A percentile compares a stretch with the other conserved stretches of the same genome.
These are phyloP conservation scores for Sclerotinia spermophila DNA, from an alignment of 2,329 filamentous ascomycete species.

Conservation along the genomic window DNA sequence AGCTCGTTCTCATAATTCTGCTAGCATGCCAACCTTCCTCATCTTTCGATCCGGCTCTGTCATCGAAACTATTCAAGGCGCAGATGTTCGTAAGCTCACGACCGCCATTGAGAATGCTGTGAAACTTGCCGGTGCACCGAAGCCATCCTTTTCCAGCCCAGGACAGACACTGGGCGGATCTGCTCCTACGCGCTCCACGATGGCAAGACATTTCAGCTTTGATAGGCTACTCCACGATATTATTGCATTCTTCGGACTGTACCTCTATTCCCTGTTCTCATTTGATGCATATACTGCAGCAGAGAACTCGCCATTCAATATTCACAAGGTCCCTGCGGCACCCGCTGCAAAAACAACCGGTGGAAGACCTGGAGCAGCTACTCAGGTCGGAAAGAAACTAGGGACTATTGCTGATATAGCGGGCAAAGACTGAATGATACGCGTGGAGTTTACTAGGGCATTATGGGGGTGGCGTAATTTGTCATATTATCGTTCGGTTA, in stretches of 20 bases:
- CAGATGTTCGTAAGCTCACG: slow-evolving; percentile 72
- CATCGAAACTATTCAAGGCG: slow-evolving; percentile 75
- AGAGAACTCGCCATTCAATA: slow-evolving; percentile 57
- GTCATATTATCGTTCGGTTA: neutral
- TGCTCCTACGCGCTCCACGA: slow-evolving; percentile 4
- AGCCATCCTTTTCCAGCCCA: slow-evolving; percentile 50
- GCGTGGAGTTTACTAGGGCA: slow-evolving; percentile 4
- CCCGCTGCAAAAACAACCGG: slow-evolving; percentile 21
- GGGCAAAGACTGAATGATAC: slow-evolving; percentile 8
- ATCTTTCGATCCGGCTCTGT: slow-evolving; percentile 75
- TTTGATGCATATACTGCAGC: slow-evolving; percentile 61
- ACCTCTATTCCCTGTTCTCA: slow-evolving; percentile 60
- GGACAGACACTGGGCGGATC: slow-evolving; percentile 56
- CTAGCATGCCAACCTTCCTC: slow-evolving; percentile 85
- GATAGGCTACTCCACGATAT: slow-evolving; percentile 12
- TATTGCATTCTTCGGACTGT: slow-evolving; percentile 54
- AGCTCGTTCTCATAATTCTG: slow-evolving; percentile 18
- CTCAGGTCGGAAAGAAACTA: slow-evolving; percentile 33
- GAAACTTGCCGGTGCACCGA: slow-evolving; percentile 46
- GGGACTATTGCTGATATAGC: slow-evolving; percentile 37
- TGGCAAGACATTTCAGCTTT: slow-evolving; percentile 13
- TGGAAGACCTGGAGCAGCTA: slow-evolving; percentile 33
- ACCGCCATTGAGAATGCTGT: slow-evolving; percentile 70
- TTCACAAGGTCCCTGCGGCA: slow-evolving; percentile 38
- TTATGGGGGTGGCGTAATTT: neutral